Evolutionary conservation across 345 rosid species (phyloP), one percentile per base, ranked within the genome.

Genomic region (Fremontodendron californicum): DNA sequence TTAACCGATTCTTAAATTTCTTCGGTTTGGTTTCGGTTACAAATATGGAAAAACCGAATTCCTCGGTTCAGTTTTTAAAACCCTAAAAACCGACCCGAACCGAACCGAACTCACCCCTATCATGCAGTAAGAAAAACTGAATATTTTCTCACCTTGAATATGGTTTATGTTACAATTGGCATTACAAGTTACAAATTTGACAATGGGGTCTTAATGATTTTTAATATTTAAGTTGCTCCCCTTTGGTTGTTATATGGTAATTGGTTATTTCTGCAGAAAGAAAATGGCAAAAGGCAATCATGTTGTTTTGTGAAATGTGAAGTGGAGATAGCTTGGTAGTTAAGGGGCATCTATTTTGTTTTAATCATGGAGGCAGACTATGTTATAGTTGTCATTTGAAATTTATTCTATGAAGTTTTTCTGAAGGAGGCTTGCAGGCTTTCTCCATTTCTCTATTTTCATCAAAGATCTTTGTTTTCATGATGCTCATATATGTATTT

Each of bases 371-470:
- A 37, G 64, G 49, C 35, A 57, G 15, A 70, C 19, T 39, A 57
- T 18, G 13, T 57, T 40, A 25, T 55, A 54, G 48, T 7, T 73
- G 27, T 33, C 27, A 33, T 33, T 51, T 51, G 45, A 71, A 71
- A 1, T 51, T 71, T 33, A 18, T 71, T 71, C 61, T 49, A 33
- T 71, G 21, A 33, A n/a, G 42, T 51, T 71, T 71, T 51, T 42
- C 45, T n/a, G 12, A 9, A 49, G 29, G 43, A 51, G 42, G 18
- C 27, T 51, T 71, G 37, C 9, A 63, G 35, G 23, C 11, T 68
- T 43, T 68, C 57, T 69, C 51, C 51, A 15, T 71, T 33, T 48
- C 60, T 70, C 58, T 70, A 25, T 45, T 43, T 42, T 68, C 27
- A 31, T 48, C n/a, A 48, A n/a, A 31, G 21, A 15, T 15, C 42